These are phyloP conservation scores for Termitomyces sp. DNA, from an alignment of 768 basidiomycete genomes.

Conservation along the genomic window DNA sequence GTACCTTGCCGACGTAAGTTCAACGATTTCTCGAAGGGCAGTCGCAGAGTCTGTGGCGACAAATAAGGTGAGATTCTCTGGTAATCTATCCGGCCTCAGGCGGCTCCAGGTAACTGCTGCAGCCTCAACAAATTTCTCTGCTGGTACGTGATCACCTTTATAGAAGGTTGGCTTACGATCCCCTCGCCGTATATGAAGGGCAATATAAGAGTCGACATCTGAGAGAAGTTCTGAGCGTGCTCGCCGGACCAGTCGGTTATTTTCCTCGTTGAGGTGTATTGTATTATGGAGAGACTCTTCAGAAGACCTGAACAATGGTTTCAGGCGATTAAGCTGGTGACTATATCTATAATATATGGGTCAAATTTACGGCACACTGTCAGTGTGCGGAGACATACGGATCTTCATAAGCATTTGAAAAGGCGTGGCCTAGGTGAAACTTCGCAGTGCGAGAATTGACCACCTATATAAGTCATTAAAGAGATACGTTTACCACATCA, in stretches of 20 bases:
- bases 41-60: slow-evolving; percentile 57
- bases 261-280: slow-evolving; percentile 48
- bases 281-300: slow-evolving; percentile 41
- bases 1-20: slow-evolving; percentile 28
- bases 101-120: slow-evolving; percentile 37
- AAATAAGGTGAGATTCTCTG: slow-evolving; percentile 37
- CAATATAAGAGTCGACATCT: slow-evolving; percentile 32
- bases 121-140: slow-evolving; percentile 41
- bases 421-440: slow-evolving; percentile 56
- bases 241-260: slow-evolving; percentile 38
- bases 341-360: slow-evolving; percentile 35
- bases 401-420: slow-evolving; percentile 55
- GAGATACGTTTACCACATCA: background rate
- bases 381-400: slow-evolving; percentile 38
- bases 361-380: background rate
- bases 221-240: slow-evolving; percentile 41
- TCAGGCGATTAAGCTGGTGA: slow-evolving; percentile 47
- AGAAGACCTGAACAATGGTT: slow-evolving; percentile 47
- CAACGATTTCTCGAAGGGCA: slow-evolving; percentile 35
- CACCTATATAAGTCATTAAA: slow-evolving; percentile 39
- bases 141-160: slow-evolving; percentile 39
- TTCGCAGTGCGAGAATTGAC: slow-evolving; percentile 60
- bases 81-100: slow-evolving; percentile 17
- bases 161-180: slow-evolving; percentile 46
- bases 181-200: slow-evolving; percentile 61